Evolutionary conservation across 768 basidiomycete species (phyloP), one percentile per base, ranked within the genome.

Genomic region (Rhizopogon vulgaris): DNA sequence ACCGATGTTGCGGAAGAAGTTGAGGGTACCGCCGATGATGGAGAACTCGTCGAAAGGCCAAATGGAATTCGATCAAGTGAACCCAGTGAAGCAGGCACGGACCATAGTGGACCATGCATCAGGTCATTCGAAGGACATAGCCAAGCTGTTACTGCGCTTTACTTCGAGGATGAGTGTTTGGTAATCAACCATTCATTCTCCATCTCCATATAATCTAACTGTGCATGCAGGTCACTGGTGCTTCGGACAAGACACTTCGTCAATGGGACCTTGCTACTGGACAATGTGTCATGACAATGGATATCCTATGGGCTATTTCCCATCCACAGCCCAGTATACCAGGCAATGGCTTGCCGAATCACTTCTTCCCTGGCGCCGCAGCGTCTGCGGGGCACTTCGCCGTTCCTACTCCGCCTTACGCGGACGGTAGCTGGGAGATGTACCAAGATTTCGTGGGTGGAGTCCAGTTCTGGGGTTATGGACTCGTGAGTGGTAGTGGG

Each of bases 211-310:
- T 37, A 53, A 7, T 48, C 63, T 65, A 30, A 61, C 45, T 50
- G 54, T 48, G n/a, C 48, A 53, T 52, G 10, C 58, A 94, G 94
- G 91, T 98, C 11, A 97, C 94, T 7, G 96, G 96, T 32, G 95
- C 96, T 5, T 93, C 91, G 3, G 96, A 99, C 73, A 97, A 97
- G 71, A 99, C 96, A 0, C 78, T 99, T 50, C 90, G 96, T 3
- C 95, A 98, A 66, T 99, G 96, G 96, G 96, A 98, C 64, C 80
- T 98, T 49, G 82, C 80, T 17, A 98, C 96, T 0, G 96, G 95
- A 6, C 96, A 98, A 75, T 99, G 96, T 69, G 87, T 98, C 41
- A 86, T 96, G 76, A 95, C 95, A 22, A 99, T 99, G 96, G 96
- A 99, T 69, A 96, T 99, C 57, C 83, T 99, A 24, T 99, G 96